phyloP scores from a whole-genome alignment of 2,329 filamentous ascomycete genomes.

The Cercospora nicotianae region DNA sequence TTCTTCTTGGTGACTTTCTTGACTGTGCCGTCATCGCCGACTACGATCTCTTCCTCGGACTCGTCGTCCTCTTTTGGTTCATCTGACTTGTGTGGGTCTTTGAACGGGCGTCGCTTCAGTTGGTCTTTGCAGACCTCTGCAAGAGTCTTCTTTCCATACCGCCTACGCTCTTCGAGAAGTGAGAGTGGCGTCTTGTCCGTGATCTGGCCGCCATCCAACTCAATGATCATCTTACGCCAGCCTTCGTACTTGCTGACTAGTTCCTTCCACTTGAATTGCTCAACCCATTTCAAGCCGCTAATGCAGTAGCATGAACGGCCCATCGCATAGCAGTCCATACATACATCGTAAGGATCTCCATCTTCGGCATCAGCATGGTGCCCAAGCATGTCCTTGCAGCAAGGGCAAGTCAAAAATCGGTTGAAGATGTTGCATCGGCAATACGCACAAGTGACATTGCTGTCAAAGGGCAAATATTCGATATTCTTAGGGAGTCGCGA shows the following conservation, averaged over 20 bases:
- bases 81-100: slow-evolving; percentile 69
- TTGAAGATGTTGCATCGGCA: slow-evolving; percentile 98
- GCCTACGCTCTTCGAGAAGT: slow-evolving; percentile 67
- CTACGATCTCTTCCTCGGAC: slow-evolving; percentile 56
- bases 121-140: slow-evolving; percentile 95
- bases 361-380: slow-evolving; percentile 59
- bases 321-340: slow-evolving; percentile 99
- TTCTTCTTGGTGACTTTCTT: slow-evolving; percentile 66
- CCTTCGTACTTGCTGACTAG: slow-evolving; percentile 74
- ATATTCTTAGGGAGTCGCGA: slow-evolving; percentile 63
- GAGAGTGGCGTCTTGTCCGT: slow-evolving; percentile 66
- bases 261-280: slow-evolving; percentile 86
- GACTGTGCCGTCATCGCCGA: slow-evolving; percentile 63
- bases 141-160: slow-evolving; percentile 71
- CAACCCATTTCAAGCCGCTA: slow-evolving; percentile 82
- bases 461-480: slow-evolving; percentile 79
- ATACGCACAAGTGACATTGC: slow-evolving; percentile 92
- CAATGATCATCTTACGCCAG: slow-evolving; percentile 78
- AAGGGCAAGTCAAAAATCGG: slow-evolving; percentile 86
- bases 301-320: slow-evolving; percentile 88
- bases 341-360: slow-evolving; percentile 88
- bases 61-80: slow-evolving; percentile 46
- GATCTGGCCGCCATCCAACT: slow-evolving; percentile 64
- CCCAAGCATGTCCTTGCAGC: slow-evolving; percentile 68
- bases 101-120: slow-evolving; percentile 74